These are phyloP conservation scores for Eucalyptus coolabah DNA, from an alignment of 345 rosid genomes.

Conservation along the genomic window DNA sequence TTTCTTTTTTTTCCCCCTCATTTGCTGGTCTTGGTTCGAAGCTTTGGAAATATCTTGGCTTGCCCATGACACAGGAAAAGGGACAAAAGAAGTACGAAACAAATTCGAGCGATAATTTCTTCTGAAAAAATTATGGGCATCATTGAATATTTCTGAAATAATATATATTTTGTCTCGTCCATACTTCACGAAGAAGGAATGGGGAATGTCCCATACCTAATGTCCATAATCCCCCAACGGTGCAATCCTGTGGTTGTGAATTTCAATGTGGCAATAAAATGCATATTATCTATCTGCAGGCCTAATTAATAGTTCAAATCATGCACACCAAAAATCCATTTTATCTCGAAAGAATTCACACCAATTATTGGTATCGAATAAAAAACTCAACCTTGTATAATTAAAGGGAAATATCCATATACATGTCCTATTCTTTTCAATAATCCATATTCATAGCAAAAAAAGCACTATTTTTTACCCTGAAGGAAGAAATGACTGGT, in stretches of 20 bases:
- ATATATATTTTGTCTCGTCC: background rate
- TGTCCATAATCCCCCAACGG: background rate
- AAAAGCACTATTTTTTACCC: background rate
- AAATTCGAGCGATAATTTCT: background rate
- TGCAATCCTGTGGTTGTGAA: background rate
- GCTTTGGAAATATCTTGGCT: background rate
- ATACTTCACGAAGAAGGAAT: background rate
- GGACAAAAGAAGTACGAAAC: background rate
- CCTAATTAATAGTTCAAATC: background rate
- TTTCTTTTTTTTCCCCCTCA: rapidly evolving
- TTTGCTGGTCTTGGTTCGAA: background rate
- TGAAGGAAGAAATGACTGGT: background rate
- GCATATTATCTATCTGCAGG: background rate
- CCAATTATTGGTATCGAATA: background rate
- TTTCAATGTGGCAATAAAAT: background rate
- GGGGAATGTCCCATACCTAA: background rate
- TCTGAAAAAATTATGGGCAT: background rate
- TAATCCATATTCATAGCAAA: rapidly evolving
- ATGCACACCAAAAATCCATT: background rate
- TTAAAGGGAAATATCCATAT: background rate
- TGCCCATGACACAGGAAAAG: background rate
- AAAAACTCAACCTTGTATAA: background rate
- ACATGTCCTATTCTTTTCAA: background rate
- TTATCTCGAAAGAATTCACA: background rate
- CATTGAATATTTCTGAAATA: background rate